These are phyloP conservation scores for Yamadazyma sp. DNA, from an alignment of 805 yeast species.

Conservation along the genomic window DNA sequence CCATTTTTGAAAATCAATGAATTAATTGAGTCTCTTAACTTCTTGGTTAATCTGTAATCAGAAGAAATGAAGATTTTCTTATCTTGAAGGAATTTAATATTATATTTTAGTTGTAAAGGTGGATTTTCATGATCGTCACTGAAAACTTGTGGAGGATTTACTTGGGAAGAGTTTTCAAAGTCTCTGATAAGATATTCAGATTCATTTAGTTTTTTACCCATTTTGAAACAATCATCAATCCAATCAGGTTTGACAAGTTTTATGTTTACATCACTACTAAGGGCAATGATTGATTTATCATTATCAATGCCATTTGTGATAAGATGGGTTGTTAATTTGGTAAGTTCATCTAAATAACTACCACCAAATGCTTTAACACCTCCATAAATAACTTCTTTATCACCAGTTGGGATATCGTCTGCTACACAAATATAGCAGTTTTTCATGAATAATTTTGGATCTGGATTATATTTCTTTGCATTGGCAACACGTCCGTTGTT, in stretches of 20 bases:
- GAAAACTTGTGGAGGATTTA: not conserved
- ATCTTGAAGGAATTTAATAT: conserved; percentile 31
- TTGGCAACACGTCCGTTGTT: conserved; percentile 41
- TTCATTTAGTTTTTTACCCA: conserved; percentile 50
- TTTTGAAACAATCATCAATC: conserved; percentile 68
- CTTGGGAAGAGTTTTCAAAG: not conserved
- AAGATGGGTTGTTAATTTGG: conserved; percentile 76
- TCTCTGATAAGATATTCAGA: conserved; percentile 38
- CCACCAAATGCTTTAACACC: conserved; percentile 80
- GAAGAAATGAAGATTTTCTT: conserved; percentile 49
- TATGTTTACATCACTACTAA: conserved; percentile 40
- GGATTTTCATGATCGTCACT: conserved; percentile 7
- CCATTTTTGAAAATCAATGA: conserved; percentile 50
- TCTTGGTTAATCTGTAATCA: conserved; percentile 55
- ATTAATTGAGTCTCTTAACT: conserved; percentile 36
- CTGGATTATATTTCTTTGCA: conserved; percentile 65
- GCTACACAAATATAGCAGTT: conserved; percentile 57
- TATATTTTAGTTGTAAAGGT: conserved; percentile 10
- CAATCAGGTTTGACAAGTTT: conserved; percentile 73
- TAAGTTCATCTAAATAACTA: conserved; percentile 56
- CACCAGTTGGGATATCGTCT: conserved; percentile 55
- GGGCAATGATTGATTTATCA: conserved; percentile 59
- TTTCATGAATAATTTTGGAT: conserved; percentile 62
- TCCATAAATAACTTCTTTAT: conserved; percentile 63
- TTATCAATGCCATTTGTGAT: conserved; percentile 53